phyloP scores from a whole-genome alignment of 2,329 filamentous ascomycete species.

The Fusarium nurragi region DNA sequence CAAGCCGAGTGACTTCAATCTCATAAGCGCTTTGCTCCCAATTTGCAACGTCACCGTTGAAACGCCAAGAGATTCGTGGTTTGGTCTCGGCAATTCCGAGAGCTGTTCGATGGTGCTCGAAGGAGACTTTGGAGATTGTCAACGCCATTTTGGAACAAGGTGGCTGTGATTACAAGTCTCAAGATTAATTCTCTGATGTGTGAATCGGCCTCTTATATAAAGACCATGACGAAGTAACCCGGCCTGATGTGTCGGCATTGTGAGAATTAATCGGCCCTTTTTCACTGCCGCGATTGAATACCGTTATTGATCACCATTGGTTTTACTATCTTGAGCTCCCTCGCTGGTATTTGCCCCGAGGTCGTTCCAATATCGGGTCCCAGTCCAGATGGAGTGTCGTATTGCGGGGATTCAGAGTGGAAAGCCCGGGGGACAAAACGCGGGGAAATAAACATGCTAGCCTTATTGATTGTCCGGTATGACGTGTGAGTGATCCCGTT shows the following conservation, averaged over 20 bases:
- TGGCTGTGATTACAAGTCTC: neutral
- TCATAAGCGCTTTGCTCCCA: slow-evolving; percentile 58
- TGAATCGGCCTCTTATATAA: neutral
- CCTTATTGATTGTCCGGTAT: neutral
- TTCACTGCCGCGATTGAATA: neutral
- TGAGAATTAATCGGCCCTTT: neutral
- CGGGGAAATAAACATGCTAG: neutral
- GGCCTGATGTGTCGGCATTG: too few species aligned
- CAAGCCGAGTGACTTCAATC: slow-evolving; percentile 50
- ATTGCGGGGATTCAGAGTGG: neutral
- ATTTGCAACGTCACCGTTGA: slow-evolving; percentile 50
- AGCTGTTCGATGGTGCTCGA: slow-evolving; percentile 54
- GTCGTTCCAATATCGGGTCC: neutral
- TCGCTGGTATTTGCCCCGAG: neutral
- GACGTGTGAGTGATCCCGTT: neutral
- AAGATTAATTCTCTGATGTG: neutral
- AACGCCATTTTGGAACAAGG: neutral
- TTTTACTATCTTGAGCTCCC: neutral
- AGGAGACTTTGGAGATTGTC: slow-evolving; percentile 50
- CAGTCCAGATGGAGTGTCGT: neutral
- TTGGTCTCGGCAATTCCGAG: slow-evolving; percentile 56
- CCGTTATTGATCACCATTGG: neutral
- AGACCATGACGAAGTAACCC: neutral
- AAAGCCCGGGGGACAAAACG: neutral
- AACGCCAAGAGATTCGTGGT: slow-evolving; percentile 59